phyloP scores from a whole-genome alignment of 805 yeast species.

The Yarrowia bubula region DNA sequence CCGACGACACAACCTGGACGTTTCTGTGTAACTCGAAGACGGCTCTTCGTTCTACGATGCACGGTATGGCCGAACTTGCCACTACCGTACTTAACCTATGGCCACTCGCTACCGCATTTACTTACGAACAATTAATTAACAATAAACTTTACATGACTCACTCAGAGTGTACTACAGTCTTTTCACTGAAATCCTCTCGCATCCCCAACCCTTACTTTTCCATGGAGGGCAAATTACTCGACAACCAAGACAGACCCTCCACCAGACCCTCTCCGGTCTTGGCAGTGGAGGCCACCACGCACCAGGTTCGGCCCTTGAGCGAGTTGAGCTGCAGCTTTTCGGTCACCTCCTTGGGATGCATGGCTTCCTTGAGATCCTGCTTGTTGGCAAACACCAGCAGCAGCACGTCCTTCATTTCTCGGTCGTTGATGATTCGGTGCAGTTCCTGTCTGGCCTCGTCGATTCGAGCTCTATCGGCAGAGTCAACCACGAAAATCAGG shows the following conservation, averaged over 20 bases:
- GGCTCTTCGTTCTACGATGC: no score
- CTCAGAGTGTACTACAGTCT: no score
- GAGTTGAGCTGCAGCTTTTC: conserved; percentile 63
- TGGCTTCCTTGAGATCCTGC: conserved; percentile 71
- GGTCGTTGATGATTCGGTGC: conserved; percentile 73
- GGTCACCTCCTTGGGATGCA: conserved; percentile 77
- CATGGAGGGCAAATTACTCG: conserved; percentile 52
- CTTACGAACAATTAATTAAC: no score
- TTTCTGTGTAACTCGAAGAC: no score
- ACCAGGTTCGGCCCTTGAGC: conserved; percentile 74
- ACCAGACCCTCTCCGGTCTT: conserved; percentile 85
- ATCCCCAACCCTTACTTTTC: conserved; percentile 28
- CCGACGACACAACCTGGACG: conserved; percentile 45
- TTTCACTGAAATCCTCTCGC: no score
- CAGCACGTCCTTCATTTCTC: conserved; percentile 77
- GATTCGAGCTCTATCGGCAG: conserved; percentile 68
- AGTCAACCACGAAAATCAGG: conserved; percentile 84
- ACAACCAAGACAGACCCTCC: conserved; percentile 85
- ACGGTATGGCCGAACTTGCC: no score
- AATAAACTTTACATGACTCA: no score
- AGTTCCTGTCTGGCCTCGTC: conserved; percentile 77
- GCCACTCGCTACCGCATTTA: no score
- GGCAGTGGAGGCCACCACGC: conserved; percentile 88
- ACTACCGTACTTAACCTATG: no score
- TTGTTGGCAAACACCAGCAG: conserved; percentile 85